Base-by-base conservation (phyloP, 352 stramenopile species). In the Phytopythium litorale region DNA sequence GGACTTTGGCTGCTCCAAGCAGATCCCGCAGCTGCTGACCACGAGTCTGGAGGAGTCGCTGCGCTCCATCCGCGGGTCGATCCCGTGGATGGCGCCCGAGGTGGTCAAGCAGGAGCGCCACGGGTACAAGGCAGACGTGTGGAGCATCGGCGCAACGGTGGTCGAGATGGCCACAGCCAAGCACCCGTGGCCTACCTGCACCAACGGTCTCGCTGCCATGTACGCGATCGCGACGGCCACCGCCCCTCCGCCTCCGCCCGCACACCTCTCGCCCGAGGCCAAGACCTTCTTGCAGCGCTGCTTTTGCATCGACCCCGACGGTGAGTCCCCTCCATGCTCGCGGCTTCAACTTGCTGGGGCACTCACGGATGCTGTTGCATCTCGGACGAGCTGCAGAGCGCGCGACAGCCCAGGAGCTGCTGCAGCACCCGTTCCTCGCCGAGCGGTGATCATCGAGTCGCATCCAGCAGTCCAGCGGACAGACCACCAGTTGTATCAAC, bases 1-100 rank as follows among this genome's bases (percentile, higher is more conserved):
- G 2, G 90, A 97, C 70, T 97, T 97, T 70, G 90, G 90, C 3
- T 97, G 87, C 58, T 96, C 87, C 3, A 96, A 96, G 68, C 84
- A 92, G 62, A 73, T 97, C 56, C 81, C 86, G 19, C 74, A 88
- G 40, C 79, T 94, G 58, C 71, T 82, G 32, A 96, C 86, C 25
- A 88, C 72, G 33, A 95, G 79, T 65, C 66, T 92, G n/a, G 83
- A 94, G 28, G 79, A 96, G 56, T 92, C 80, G 37, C 66, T 96
- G 40, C 78, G 79, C 21, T 88, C 78, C 7, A 96, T 96, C 59
- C 78, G 84, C 52, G 89, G 89, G 13, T 95, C 85, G 6, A 84
- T 96, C 7, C 88, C 83, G 12, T 95, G 78, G 75, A 97, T 98
- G 84, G 81, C 81, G 0, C 84, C 84, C 2, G 84, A 92, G 42